Evolutionary conservation across 306 rosid species (phyloP).

Genomic region (Medicago lupulina): DNA sequence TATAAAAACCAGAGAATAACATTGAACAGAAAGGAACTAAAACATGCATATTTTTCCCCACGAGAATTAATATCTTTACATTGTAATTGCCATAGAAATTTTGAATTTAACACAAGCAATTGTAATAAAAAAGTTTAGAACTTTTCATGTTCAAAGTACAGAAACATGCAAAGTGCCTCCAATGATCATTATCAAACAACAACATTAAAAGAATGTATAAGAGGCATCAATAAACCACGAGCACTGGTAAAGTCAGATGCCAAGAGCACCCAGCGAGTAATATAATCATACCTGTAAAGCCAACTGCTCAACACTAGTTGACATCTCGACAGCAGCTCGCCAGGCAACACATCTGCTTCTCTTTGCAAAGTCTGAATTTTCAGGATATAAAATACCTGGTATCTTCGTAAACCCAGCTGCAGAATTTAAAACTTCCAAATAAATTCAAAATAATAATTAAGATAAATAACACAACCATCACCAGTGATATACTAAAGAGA

Average conservation of each 20-base stretch:
- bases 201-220: constrained; percentile 16
- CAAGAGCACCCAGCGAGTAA: constrained; percentile 33
- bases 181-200: constrained; percentile 18
- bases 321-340: constrained; percentile 91
- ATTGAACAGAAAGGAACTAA: constrained; percentile 33
- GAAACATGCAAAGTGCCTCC: constrained; percentile 12
- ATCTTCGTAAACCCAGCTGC: constrained; percentile 92
- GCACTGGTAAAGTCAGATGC: constrained; percentile 36
- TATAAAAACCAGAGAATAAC: constrained; percentile 16
- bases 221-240: constrained; percentile 1
- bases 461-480: constrained; percentile 47
- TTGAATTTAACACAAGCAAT: background rate
- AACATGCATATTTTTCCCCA: constrained; percentile 12
- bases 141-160: constrained; percentile 11
- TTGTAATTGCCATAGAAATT: constrained; percentile 1
- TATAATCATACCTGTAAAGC: constrained; percentile 76
- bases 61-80: background rate
- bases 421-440: constrained; percentile 56
- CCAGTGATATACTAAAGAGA: constrained; percentile 37
- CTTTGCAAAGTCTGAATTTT: constrained; percentile 89
- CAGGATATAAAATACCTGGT: constrained; percentile 81
- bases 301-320: constrained; percentile 85
- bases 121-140: constrained; percentile 5
- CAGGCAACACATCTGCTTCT: constrained; percentile 82
- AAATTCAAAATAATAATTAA: constrained; percentile 55